Percentiles rank a stretch among this genome's conserved stretches.
Conservation (phyloP, 129 eudicot genomes). For the Centaurea solstitialis region DNA sequence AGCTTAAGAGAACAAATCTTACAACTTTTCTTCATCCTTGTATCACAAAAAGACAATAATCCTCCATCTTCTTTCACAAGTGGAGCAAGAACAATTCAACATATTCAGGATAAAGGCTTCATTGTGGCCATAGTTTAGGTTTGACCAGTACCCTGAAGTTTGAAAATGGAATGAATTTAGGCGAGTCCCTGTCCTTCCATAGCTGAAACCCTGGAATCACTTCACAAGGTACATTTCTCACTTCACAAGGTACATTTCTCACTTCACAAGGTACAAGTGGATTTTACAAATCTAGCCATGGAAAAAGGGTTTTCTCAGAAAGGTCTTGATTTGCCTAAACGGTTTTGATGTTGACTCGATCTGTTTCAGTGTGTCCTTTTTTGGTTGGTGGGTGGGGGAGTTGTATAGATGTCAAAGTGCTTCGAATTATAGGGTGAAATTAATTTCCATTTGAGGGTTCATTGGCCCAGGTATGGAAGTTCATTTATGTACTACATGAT, state of each 20-base stretch:
- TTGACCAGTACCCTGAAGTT: background rate
- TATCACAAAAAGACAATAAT: background rate
- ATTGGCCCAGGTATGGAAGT: background rate
- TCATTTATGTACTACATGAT: constrained; percentile 4
- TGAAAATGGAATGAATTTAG: constrained; percentile 11
- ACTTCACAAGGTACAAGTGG: background rate
- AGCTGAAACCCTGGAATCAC: background rate
- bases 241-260: background rate
- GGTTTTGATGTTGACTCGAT: background rate
- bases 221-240: background rate
- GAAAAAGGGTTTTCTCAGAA: background rate
- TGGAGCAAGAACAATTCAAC: background rate
- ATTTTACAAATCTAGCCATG: background rate
- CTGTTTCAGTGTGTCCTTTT: background rate
- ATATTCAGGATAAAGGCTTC: background rate
- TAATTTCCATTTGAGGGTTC: background rate
- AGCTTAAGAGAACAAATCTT: background rate
- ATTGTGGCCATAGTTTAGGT: constrained; percentile 1
- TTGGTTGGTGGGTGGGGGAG: background rate
- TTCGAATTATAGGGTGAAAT: background rate
- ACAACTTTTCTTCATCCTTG: background rate
- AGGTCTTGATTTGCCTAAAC: background rate
- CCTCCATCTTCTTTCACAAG: background rate
- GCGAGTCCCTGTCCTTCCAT: background rate
- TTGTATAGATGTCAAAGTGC: background rate